Base-by-base conservation (phyloP, 805 yeast species). In the Candida namnaoensis region DNA sequence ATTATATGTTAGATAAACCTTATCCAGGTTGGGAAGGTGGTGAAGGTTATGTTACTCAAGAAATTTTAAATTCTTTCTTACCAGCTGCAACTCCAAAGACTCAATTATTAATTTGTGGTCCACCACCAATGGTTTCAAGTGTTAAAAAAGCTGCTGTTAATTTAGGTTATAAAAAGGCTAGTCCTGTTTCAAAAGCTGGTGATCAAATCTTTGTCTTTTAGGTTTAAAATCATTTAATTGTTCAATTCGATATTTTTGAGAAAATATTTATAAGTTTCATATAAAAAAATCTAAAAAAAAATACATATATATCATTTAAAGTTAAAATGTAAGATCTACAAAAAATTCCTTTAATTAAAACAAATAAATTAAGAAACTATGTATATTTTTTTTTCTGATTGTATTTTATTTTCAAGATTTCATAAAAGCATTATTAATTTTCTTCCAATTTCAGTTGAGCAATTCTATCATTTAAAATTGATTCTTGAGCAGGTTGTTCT, bases 201-300 rank as follows among this genome's bases (percentile, higher is more conserved):
- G 96, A 90, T 65, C 91, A 86, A 68, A 82, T 88, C 33, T 90
- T 88, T 65, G 86, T 85, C 32, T 90, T 90, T 55, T 90, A 74
- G 61, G 32, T 24, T 6, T 7, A 7, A 26, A 26, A 26, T 26
- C 6, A 7, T 26, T 7, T 26, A 26, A 26, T 26, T 7, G 14
- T 19, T 30, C 10, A 11, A 23, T 12, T 7, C 6, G 8, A 26
- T 26, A 26, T 26, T 6, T 7, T 26, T 7, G 6, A 26, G 6
- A 26, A 7, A 26, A 6, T 26, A 26, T 26, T 26, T n/a, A 26
- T 6, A 26, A 26, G 6, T 7, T 26, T 7, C 8, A 26, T 26
- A 26, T 26, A 26, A 26, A 26, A 7, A 26, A 26, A 26, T 26
- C 28, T 7, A 6, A 6, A 26, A 26, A 26, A n/a, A n/a, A n/a